These are phyloP conservation scores for Bipolaris bicolor DNA, from an alignment of 2,329 filamentous ascomycete species.

Conservation along the genomic window DNA sequence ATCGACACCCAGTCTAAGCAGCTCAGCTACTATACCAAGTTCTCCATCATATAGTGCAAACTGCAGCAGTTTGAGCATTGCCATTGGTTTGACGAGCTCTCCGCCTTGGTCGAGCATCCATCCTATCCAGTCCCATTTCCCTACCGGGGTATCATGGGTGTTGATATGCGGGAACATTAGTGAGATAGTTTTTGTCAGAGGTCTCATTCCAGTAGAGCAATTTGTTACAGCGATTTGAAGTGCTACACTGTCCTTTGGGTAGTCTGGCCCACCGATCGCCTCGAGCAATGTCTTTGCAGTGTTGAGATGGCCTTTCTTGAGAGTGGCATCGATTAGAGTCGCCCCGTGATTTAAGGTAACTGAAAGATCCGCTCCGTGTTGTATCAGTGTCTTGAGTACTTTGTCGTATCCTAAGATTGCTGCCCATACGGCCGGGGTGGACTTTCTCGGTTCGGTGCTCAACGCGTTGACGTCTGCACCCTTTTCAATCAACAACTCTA, in stretches of 20 bases:
- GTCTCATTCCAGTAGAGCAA: constrained; percentile 9
- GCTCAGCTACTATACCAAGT: constrained; percentile 16
- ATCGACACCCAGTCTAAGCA: constrained; percentile 23
- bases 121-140: constrained; percentile 24
- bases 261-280: constrained; percentile 21
- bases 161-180: neutral
- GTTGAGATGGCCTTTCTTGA: constrained; percentile 12
- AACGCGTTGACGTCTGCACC: constrained; percentile 25
- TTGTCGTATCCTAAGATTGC: constrained; percentile 5
- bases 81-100: constrained; percentile 19
- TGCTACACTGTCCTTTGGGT: constrained; percentile 26
- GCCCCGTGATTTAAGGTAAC: neutral
- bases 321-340: neutral
- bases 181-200: neutral
- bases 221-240: constrained; percentile 27
- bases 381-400: neutral
- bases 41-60: constrained; percentile 19
- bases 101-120: constrained; percentile 30
- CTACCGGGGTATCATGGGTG: constrained; percentile 10
- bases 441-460: constrained; percentile 11
- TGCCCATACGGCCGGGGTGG: constrained; percentile 26
- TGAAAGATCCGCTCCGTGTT: neutral
- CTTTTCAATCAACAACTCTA: constrained; percentile 24
- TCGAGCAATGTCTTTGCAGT: constrained; percentile 22
- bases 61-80: constrained; percentile 24